A percentile compares a stretch with the other conserved stretches of the same genome.
These are phyloP conservation scores for Omphalotus guepiniiformis DNA, from an alignment of 768 basidiomycete species.

Conservation along the genomic window DNA sequence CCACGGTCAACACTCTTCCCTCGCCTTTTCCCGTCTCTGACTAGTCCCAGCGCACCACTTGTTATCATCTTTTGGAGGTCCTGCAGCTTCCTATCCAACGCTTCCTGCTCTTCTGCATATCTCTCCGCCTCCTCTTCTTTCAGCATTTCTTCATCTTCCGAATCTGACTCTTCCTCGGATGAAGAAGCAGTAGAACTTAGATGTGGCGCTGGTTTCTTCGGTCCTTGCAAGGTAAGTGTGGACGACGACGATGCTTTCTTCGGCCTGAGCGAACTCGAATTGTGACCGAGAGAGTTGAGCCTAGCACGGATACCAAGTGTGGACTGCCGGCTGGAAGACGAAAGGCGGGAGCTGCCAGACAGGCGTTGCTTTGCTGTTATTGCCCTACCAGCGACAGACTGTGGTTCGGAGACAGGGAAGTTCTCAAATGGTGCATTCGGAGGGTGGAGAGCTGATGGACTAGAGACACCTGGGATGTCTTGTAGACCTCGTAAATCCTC, in stretches of 20 bases:
- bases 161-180: conserved; percentile 43
- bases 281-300: conserved; percentile 61
- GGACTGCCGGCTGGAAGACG: conserved; percentile 39
- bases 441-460: conserved; percentile 38
- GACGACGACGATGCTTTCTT: conserved; percentile 67
- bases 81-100: conserved; percentile 61
- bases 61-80: conserved; percentile 72
- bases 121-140: conserved; percentile 71
- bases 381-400: neutral
- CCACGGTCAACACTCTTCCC: conserved; percentile 44
- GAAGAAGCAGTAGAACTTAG: conserved; percentile 45
- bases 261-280: conserved; percentile 35
- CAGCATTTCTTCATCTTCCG: conserved; percentile 57
- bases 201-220: conserved; percentile 33
- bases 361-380: neutral
- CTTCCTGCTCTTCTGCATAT: conserved; percentile 61
- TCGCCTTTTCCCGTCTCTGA: conserved; percentile 37
- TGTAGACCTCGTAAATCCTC: conserved; percentile 79
- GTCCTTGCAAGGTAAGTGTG: conserved; percentile 61
- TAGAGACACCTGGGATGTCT: conserved; percentile 61
- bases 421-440: conserved; percentile 27
- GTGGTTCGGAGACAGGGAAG: conserved; percentile 14
- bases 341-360: conserved; percentile 29
- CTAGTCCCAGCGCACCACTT: conserved; percentile 67
- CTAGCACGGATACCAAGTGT: conserved; percentile 67